These are phyloP conservation scores for Canavalia gladiata DNA, from an alignment of 306 rosid species.

Conservation along the genomic window DNA sequence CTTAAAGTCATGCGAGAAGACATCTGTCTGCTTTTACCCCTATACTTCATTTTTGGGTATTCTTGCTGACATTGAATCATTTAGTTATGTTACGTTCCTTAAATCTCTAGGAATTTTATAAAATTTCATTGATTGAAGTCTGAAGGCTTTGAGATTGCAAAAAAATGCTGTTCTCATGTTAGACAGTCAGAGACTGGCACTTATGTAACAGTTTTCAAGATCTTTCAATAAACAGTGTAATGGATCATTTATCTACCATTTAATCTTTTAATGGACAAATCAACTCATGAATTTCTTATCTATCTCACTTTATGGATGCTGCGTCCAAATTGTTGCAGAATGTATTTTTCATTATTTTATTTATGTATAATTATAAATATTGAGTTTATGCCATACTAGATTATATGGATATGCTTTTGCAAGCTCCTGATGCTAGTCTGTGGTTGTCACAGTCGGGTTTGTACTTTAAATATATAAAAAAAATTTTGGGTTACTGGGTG, in stretches of 20 bases:
- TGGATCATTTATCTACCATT: not conserved
- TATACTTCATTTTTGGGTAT: conserved; percentile 24
- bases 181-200: not conserved
- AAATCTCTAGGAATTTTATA: conserved; percentile 31
- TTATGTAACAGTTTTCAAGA: not conserved
- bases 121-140: conserved; percentile 4
- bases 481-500: not conserved
- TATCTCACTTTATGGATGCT: not conserved
- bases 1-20: conserved; percentile 23
- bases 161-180: not conserved
- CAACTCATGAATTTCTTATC: conserved; percentile 18
- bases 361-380: not conserved
- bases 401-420: not conserved
- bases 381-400: not conserved
- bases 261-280: not conserved
- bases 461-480: conserved; percentile 4
- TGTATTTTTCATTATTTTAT: not conserved
- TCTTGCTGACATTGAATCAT: conserved; percentile 31
- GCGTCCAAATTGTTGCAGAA: not conserved
- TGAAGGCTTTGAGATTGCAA: not conserved
- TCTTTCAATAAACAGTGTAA: not conserved
- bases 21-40: conserved; percentile 41
- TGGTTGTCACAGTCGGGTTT: conserved; percentile 1
- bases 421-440: not conserved
- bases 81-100: not conserved